Base-by-base conservation (phyloP, 2,329 filamentous ascomycete genomes). In the Calonectria hongkongensis region DNA sequence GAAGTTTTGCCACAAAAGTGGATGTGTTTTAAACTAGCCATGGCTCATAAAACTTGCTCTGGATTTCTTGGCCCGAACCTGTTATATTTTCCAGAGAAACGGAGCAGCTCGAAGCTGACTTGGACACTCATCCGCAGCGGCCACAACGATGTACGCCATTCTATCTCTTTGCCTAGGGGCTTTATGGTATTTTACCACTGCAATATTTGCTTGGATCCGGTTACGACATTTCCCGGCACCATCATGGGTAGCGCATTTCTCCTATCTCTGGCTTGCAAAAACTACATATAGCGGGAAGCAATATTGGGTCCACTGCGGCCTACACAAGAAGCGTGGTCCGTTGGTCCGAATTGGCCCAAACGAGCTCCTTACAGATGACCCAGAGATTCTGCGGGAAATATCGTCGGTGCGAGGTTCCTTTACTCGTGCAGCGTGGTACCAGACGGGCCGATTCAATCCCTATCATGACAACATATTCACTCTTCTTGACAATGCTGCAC, bases 391-490 rank as follows among this genome's bases (percentile, higher is more conserved):
- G 15, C 13, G 48, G 5, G 48, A 51, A 28, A 51, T 51, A 18
- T 51, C 48, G 13, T 15, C 13, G 27, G 48, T 28, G 21, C 48
- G 48, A 25, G 30, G 48, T 28, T 28, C 48, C 3, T 51, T 30
- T 15, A 51, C 15, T 51, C 48, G 48, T 10, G 48, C 25, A 51
- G 25, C 27, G 8, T 51, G 48, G 48, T 51, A 51, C 27, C 18
- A 28, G 16, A 27, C 48, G 13, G 48, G 13, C 6, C 48, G 48
- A 18, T 51, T 51, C 27, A 51, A 51, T 10, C 48, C 48, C 2
- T 51, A 51, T 25, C 48, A 51, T n/a, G 48, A 51, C 4, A 51
- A 51, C 48, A 51, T 51, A n/a, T 30, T 51, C 27, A 51, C 48
- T 8, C 28, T 51, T 15, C 27, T 28, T 30, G 48, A 51, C 27